phyloP scores from a whole-genome alignment of 2,329 filamentous ascomycete genomes.

The Pleoardoris graminearum region DNA sequence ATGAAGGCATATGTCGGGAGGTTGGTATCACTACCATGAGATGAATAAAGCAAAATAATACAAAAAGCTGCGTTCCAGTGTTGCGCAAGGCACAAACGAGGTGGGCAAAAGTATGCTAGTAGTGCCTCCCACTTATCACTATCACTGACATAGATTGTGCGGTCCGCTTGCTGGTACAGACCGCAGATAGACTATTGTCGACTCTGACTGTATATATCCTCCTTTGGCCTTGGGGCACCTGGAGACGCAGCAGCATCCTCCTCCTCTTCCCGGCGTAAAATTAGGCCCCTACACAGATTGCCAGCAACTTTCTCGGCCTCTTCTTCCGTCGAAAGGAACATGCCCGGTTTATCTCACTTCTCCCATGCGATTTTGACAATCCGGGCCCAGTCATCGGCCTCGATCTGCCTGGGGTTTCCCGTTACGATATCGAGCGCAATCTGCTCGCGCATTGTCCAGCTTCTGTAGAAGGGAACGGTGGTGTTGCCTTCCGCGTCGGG shows the following conservation, averaged over 20 bases:
- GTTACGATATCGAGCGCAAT: neutral
- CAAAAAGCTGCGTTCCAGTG: no score
- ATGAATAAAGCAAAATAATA: no score
- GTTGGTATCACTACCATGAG: no score
- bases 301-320: neutral
- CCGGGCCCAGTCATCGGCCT: neutral
- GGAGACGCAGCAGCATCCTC: neutral
- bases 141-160: no score
- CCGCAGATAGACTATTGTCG: no score
- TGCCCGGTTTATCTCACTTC: neutral
- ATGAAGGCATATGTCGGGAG: no score
- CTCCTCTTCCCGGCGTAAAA: neutral
- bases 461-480: neutral
- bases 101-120: no score
- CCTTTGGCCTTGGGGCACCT: neutral
- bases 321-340: neutral
- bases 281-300: neutral
- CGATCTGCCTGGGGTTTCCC: neutral
- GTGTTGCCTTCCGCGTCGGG: neutral
- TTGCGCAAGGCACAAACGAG: no score
- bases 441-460: neutral
- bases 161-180: no score
- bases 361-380: neutral
- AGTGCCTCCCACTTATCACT: no score
- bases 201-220: no score